Base-by-base conservation (phyloP, 306 rosid species). In the Quercus alba region DNA sequence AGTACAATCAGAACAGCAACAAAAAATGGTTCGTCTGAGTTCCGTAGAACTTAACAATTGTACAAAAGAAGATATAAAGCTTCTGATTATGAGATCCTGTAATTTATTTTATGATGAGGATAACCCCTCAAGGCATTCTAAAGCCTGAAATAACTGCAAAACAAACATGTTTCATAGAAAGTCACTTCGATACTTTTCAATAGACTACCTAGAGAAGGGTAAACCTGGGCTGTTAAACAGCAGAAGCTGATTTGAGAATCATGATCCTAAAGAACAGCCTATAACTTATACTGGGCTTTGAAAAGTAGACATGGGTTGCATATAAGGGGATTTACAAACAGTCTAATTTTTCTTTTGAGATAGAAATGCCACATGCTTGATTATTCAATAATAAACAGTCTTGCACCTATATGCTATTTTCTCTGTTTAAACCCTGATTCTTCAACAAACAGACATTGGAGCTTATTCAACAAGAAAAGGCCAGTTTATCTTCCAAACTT, bases 401-500 rank as follows among this genome's bases (percentile, higher is more conserved):
- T 56, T 81, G 83, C 73, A 77, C 64, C 77, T 73, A 20, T 84
- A 54, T 79, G 62, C 67, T 77, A 56, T 76, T 56, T 63, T 78
- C 72, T 82, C 77, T 77, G 49, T 69, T 56, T 72, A 83, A 70
- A 81, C 26, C 80, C n/a, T 67, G 78, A 77, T 68, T 73, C 35
- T 86, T 77, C 72, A 69, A 77, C 69, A 74, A 49, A 75, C 79
- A 92, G 97, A 88, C 91, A 55, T 82, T 88, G 86, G 93, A 85
- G 82, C 97, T 94, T 78, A 87, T 90, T 79, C 88, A 82, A 61
- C 94, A 94, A 83, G 98, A 94, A 84, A 88, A 74, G 81, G 77
- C 76, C 73, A 80, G 85, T 70, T 85, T 94, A 57, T 86, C 91
- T 73, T 77, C 87, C 82, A 90, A 87, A 87, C 87, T 82, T 62